Evolutionary conservation across 495 filamentous ascomycete species (phyloP).

Genomic region (Hapsidospora chrysogenum): DNA sequence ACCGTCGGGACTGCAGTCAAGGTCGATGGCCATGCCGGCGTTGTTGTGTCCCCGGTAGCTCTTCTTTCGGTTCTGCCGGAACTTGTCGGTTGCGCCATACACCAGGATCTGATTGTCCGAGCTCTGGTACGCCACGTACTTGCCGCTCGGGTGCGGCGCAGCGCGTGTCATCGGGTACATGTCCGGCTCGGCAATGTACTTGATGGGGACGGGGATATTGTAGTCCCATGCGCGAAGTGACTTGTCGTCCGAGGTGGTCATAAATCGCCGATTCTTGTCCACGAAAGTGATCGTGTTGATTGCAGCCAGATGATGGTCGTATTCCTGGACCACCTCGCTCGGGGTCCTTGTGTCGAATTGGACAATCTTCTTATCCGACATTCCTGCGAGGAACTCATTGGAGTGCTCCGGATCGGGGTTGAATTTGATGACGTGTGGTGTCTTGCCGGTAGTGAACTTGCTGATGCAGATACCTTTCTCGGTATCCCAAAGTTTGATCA

Average conservation of each 20-base stretch:
- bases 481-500: constrained; percentile 96
- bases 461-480: constrained; percentile 79
- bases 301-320: constrained; percentile 93
- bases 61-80: constrained; percentile 95
- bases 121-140: constrained; percentile 83
- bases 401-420: constrained; percentile 60
- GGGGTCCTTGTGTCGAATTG: constrained; percentile 84
- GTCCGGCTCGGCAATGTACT: constrained; percentile 84
- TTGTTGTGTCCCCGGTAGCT: constrained; percentile 90
- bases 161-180: constrained; percentile 87
- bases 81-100: constrained; percentile 83
- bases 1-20: constrained; percentile 78
- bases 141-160: constrained; percentile 68
- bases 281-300: constrained; percentile 97
- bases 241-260: constrained; percentile 95
- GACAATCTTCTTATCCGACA: constrained; percentile 97
- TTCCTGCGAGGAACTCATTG: constrained; percentile 86
- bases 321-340: constrained; percentile 76
- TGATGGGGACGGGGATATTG: constrained; percentile 60
- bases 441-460: constrained; percentile 82
- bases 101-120: constrained; percentile 94
- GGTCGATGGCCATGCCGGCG: constrained; percentile 81
- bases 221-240: constrained; percentile 94
- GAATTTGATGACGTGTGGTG: constrained; percentile 87
- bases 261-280: constrained; percentile 87